Evolutionary conservation across 495 filamentous ascomycete genomes (phyloP).

Genomic region (Aspergillus kassunensis): DNA sequence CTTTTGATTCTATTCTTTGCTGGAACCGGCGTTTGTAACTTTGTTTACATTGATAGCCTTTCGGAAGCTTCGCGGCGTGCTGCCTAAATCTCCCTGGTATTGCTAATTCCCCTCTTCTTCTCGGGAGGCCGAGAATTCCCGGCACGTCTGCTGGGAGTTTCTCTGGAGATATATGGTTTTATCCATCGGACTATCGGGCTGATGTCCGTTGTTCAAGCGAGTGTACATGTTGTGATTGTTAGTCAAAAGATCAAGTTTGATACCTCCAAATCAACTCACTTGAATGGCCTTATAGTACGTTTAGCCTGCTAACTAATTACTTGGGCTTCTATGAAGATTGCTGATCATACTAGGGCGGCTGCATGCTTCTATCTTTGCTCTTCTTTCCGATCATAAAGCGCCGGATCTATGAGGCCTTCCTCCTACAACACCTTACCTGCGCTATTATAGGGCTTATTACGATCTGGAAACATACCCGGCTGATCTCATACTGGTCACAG

Average conservation of each 20-base stretch:
- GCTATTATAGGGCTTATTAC: slow-evolving; percentile 9
- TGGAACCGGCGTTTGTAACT: slow-evolving; percentile 12
- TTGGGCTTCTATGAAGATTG: not conserved
- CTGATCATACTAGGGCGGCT: slow-evolving; percentile 5
- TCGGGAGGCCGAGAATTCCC: slow-evolving; percentile 16
- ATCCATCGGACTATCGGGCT: slow-evolving; percentile 21
- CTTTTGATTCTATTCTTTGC: slow-evolving; percentile 1
- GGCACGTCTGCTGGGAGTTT: slow-evolving; percentile 20
- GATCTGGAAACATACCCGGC: slow-evolving; percentile 12
- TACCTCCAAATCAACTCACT: slow-evolving; percentile 9
- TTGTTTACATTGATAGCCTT: slow-evolving; percentile 4
- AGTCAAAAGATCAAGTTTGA: not conserved
- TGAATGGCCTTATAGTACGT: slow-evolving; percentile 17
- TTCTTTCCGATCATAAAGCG: slow-evolving; percentile 17
- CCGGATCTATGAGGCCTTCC: slow-evolving; percentile 21
- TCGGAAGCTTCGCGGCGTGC: slow-evolving; percentile 2
- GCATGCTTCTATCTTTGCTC: slow-evolving; percentile 16
- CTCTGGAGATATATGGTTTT: slow-evolving; percentile 22
- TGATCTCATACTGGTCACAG: not conserved
- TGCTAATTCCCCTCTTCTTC: slow-evolving; percentile 12
- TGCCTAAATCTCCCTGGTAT: slow-evolving; percentile 14
- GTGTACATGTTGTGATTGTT: slow-evolving; percentile 12
- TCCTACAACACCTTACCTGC: slow-evolving; percentile 18
- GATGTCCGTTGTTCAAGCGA: slow-evolving; percentile 17
- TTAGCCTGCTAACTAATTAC: not conserved